Evolutionary conservation across 83 land plant species (phyloP).

Genomic region (Picea abies): DNA sequence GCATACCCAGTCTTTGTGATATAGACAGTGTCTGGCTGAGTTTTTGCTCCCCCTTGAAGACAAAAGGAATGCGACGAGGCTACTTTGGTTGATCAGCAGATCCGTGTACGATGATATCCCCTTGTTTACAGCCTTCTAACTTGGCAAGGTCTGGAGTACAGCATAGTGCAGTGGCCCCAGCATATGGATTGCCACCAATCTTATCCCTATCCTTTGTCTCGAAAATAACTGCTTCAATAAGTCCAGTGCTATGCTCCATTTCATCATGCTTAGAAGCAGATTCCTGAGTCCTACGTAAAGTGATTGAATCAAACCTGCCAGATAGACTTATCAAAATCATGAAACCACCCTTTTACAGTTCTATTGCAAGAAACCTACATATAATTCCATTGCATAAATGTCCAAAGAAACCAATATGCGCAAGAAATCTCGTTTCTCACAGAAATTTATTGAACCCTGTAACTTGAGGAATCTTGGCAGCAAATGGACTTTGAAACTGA

Average conservation of each 20-base stretch:
- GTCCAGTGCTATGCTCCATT: slow-evolving; percentile 31
- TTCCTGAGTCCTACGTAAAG: slow-evolving; percentile 27
- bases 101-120: slow-evolving; percentile 27
- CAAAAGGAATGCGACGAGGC: slow-evolving; percentile 26
- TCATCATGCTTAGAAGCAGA: slow-evolving; percentile 26
- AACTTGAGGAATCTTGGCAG: neutral
- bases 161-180: slow-evolving; percentile 22
- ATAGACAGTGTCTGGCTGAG: slow-evolving; percentile 18
- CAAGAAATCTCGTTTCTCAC: neutral
- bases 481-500: neutral
- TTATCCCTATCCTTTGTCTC: slow-evolving; percentile 37
- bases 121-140: slow-evolving; percentile 22
- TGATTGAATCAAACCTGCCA: slow-evolving; percentile 38
- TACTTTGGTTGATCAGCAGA: slow-evolving; percentile 25
- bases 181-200: slow-evolving; percentile 23
- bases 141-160: slow-evolving; percentile 31
- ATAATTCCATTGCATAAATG: neutral
- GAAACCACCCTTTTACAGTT: neutral
- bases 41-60: slow-evolving; percentile 31
- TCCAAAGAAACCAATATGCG: neutral
- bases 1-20: slow-evolving; percentile 31
- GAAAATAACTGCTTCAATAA: slow-evolving; percentile 40
- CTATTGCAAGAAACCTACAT: neutral
- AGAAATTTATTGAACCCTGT: neutral
- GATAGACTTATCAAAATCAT: neutral